Percentiles rank a stretch among this genome's conserved stretches.
Evolutionary conservation across 83 land plant genomes (phyloP).

Genomic region (Isoetes engelmannii): DNA sequence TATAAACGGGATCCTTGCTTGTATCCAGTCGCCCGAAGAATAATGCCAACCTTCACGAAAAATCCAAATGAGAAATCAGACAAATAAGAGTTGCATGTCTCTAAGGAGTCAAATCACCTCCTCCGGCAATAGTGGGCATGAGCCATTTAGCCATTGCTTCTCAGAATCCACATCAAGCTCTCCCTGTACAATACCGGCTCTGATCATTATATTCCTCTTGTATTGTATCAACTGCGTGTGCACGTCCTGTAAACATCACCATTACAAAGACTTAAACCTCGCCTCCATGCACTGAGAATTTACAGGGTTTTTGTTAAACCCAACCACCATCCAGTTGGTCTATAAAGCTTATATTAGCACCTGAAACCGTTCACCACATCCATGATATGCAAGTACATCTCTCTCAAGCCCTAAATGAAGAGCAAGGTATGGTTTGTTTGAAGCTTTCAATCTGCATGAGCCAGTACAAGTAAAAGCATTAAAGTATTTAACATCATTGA

Average conservation of each 20-base stretch:
- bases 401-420: conserved; percentile 67
- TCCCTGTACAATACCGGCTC: conserved; percentile 43
- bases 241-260: conserved; percentile 49
- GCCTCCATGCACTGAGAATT: too few relatives aligned
- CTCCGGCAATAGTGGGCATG: conserved; percentile 93
- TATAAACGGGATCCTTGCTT: conserved; percentile 65
- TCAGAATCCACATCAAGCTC: conserved; percentile 63
- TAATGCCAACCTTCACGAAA: conserved; percentile 63
- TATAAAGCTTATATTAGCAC: conserved; percentile 19
- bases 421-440: conserved; percentile 67
- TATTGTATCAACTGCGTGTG: conserved; percentile 84
- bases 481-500: too few relatives aligned
- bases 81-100: background rate
- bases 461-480: too few relatives aligned
- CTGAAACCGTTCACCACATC: conserved; percentile 97
- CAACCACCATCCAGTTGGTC: background rate
- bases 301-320: background rate
- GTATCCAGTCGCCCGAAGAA: conserved; percentile 80
- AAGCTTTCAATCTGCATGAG: conserved; percentile 48
- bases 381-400: conserved; percentile 84
- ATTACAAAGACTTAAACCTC: background rate
- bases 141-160: conserved; percentile 55
- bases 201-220: conserved; percentile 67
- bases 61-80: background rate
- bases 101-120: conserved; percentile 45